A percentile compares a stretch with the other conserved stretches of the same genome.
These are phyloP conservation scores for Mucor lusitanicus DNA, from an alignment of 371 early-diverging fungal species.

Conservation along the genomic window DNA sequence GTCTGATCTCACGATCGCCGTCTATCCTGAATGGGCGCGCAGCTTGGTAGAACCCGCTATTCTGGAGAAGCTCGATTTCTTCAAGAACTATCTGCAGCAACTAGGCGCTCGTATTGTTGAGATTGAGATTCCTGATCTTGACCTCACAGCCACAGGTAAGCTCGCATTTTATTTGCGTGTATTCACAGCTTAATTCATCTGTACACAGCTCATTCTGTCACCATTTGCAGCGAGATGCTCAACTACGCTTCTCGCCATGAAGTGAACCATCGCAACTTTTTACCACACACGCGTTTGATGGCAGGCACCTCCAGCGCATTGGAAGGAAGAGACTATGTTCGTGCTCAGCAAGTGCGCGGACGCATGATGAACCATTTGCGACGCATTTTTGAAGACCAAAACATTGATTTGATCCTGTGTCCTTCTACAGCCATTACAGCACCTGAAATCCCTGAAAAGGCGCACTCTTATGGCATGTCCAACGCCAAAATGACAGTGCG, in stretches of 20 bases:
- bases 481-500: constrained; percentile 52
- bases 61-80: constrained; percentile 34
- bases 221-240: constrained; percentile 67
- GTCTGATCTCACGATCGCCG: constrained; percentile 32
- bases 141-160: constrained; percentile 40
- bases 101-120: constrained; percentile 66
- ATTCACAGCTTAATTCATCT: not conserved
- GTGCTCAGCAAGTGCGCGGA: constrained; percentile 63
- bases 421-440: constrained; percentile 67
- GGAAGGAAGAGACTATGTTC: constrained; percentile 48
- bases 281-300: constrained; percentile 41
- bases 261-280: constrained; percentile 18
- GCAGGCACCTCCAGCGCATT: constrained; percentile 20
- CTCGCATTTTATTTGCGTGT: not conserved
- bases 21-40: constrained; percentile 26
- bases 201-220: constrained; percentile 60
- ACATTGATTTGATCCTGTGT: constrained; percentile 54
- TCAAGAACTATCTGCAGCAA: constrained; percentile 40
- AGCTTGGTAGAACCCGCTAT: constrained; percentile 44
- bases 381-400: constrained; percentile 43
- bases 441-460: constrained; percentile 53
- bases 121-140: constrained; percentile 68
- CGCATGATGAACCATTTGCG: constrained; percentile 56
- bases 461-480: constrained; percentile 52
- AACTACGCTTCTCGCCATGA: constrained; percentile 32